Percentiles rank a stretch among this genome's conserved stretches.
phyloP scores from a whole-genome alignment of 345 rosid genomes.

The Acer saccharum region DNA sequence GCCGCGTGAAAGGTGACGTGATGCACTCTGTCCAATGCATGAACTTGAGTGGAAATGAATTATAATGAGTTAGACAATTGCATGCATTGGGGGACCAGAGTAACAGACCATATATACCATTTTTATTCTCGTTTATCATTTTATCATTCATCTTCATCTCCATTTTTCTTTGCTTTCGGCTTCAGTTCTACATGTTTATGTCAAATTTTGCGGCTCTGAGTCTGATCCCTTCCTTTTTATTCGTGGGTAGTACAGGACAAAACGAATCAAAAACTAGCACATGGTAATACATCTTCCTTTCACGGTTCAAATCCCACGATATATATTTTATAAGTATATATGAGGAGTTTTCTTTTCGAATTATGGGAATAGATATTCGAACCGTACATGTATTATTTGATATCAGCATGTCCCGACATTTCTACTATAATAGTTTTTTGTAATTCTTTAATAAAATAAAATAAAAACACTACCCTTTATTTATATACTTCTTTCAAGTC shows the following conservation, averaged over 20 bases:
- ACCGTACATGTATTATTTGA: no score
- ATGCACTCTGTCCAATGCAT: slow-evolving; percentile 5
- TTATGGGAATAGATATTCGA: no score
- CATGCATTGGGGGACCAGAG: not conserved
- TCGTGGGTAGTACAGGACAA: no score
- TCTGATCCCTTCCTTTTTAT: not conserved
- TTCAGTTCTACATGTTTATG: slow-evolving; percentile 2
- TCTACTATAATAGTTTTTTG: no score
- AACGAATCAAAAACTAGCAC: no score
- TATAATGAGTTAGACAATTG: slow-evolving; percentile 1
- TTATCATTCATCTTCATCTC: not conserved
- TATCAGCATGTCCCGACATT: accelerated
- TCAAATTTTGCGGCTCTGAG: slow-evolving; percentile 47
- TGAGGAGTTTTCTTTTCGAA: no score
- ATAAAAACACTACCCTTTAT: no score
- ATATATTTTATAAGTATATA: no score
- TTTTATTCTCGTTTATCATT: not conserved
- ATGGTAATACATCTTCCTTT: no score
- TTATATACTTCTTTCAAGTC: not conserved
- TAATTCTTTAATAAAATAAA: no score
- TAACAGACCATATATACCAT: not conserved
- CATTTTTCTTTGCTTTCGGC: slow-evolving; percentile 24
- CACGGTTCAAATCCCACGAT: no score
- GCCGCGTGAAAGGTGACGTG: slow-evolving; percentile 41
- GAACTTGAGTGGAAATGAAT: not conserved